Conservation (phyloP, 352 stramenopile genomes). For the Globisporangium viniferum region DNA sequence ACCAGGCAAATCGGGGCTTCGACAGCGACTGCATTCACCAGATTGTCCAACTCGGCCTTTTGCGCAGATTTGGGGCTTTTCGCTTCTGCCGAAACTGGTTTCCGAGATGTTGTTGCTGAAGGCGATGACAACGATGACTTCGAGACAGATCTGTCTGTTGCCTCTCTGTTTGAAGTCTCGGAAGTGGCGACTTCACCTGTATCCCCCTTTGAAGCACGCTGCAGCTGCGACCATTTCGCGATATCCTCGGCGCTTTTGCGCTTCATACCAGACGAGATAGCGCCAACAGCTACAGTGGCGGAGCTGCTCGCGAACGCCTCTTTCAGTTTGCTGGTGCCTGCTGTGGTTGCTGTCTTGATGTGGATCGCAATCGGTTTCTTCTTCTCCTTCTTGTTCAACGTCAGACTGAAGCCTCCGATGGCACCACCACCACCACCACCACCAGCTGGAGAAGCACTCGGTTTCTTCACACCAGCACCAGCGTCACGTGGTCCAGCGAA, state of each 20-base stretch:
- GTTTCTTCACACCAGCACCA: not conserved
- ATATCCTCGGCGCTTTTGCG: slow-evolving; percentile 79
- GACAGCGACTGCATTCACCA: slow-evolving; percentile 38
- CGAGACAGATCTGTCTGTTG: not conserved
- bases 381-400: slow-evolving; percentile 56
- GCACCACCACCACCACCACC: not conserved
- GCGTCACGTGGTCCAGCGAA: slow-evolving; percentile 17
- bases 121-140: not conserved
- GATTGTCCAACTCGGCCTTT: slow-evolving; percentile 27
- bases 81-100: slow-evolving; percentile 1
- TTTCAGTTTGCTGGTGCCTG: slow-evolving; percentile 9
- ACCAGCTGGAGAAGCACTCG: not conserved
- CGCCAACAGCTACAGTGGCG: slow-evolving; percentile 12
- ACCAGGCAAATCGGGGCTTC: slow-evolving; percentile 82
- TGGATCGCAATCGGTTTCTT: slow-evolving; percentile 72
- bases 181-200: slow-evolving; percentile 6
- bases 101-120: slow-evolving; percentile 7
- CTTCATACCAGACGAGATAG: slow-evolving; percentile 30
- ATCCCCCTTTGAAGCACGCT: slow-evolving; percentile 27
- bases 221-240: slow-evolving; percentile 77
- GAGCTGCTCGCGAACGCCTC: not conserved
- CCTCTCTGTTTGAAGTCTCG: not conserved
- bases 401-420: slow-evolving; percentile 23
- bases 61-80: not conserved
- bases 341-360: slow-evolving; percentile 33